Evolutionary conservation across 768 basidiomycete genomes (phyloP).

Genomic region (Clavulina sp.): DNA sequence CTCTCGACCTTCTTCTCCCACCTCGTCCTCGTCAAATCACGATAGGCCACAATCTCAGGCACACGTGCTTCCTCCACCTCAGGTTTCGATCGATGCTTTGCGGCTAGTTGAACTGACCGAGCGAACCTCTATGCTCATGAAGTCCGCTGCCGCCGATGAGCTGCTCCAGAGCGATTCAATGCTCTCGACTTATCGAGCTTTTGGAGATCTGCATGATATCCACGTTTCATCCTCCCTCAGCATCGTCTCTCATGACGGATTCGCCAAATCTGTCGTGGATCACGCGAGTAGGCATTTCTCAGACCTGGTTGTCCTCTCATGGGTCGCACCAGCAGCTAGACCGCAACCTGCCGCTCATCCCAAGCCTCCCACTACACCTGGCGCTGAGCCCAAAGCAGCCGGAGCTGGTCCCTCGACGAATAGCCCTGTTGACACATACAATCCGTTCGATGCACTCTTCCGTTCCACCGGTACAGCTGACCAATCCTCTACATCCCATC

Average conservation of each 20-base stretch:
- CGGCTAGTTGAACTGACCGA: conserved; percentile 72
- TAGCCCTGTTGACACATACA: conserved; percentile 18
- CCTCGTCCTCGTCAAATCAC: too few species aligned
- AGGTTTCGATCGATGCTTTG: conserved; percentile 39
- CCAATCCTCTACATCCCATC: too few species aligned
- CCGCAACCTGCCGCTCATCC: not conserved
- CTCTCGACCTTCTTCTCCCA: conserved; percentile 5
- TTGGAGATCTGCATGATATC: conserved; percentile 46
- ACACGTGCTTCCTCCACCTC: too few species aligned
- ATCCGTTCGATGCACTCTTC: conserved; percentile 72
- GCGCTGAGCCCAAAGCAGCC: not conserved
- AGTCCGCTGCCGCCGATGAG: conserved; percentile 43
- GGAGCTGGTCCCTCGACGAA: not conserved
- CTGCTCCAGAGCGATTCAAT: conserved; percentile 57
- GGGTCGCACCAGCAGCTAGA: conserved; percentile 30
- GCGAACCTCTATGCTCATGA: conserved; percentile 47
- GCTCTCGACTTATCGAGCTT: conserved; percentile 57
- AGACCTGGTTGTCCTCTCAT: conserved; percentile 71
- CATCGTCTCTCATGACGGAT: conserved; percentile 58
- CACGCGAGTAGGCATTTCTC: conserved; percentile 40
- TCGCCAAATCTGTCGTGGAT: conserved; percentile 42
- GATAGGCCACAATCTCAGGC: not conserved
- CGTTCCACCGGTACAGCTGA: conserved; percentile 25
- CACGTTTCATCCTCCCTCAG: conserved; percentile 40
- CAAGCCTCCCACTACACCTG: conserved; percentile 3